A percentile compares a stretch with the other conserved stretches of the same genome.
These are phyloP conservation scores for Chlorella variabilis DNA, from an alignment of 163 green algal genomes.

Conservation along the genomic window DNA sequence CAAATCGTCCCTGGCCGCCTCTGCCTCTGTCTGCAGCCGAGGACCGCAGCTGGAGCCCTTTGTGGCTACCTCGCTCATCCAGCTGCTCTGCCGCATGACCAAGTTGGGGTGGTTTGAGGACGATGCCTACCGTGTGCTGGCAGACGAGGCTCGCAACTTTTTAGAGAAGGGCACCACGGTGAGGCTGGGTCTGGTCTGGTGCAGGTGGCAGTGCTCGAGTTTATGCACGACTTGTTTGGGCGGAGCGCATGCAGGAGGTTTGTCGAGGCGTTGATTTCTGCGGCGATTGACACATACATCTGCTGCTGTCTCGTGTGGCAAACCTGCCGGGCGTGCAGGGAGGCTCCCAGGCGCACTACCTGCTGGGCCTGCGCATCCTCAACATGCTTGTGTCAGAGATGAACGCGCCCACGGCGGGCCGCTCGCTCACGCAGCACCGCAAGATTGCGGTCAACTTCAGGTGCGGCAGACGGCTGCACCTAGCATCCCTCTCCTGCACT, in stretches of 20 bases:
- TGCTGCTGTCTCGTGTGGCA: too few species aligned
- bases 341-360: constrained; percentile 77
- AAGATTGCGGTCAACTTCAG: constrained; percentile 95
- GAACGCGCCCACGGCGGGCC: constrained; percentile 85
- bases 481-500: too few species aligned
- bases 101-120: constrained; percentile 98
- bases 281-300: background rate
- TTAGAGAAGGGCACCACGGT: constrained; percentile 69
- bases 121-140: constrained; percentile 74
- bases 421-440: constrained; percentile 94
- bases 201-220: background rate
- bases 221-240: too few species aligned
- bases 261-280: background rate
- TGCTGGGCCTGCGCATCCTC: constrained; percentile 91
- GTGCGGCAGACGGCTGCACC: constrained; percentile 45
- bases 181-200: too few species aligned
- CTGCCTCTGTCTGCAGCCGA: constrained; percentile 63
- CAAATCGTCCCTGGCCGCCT: too few species aligned
- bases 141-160: constrained; percentile 85
- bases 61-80: constrained; percentile 87
- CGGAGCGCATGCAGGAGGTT: too few species aligned
- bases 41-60: constrained; percentile 80
- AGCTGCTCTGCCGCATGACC: constrained; percentile 93
- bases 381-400: constrained; percentile 92
- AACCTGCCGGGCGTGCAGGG: constrained; percentile 2